phyloP scores from a whole-genome alignment of 2,329 filamentous ascomycete species.

The Colletotrichum siamense region DNA sequence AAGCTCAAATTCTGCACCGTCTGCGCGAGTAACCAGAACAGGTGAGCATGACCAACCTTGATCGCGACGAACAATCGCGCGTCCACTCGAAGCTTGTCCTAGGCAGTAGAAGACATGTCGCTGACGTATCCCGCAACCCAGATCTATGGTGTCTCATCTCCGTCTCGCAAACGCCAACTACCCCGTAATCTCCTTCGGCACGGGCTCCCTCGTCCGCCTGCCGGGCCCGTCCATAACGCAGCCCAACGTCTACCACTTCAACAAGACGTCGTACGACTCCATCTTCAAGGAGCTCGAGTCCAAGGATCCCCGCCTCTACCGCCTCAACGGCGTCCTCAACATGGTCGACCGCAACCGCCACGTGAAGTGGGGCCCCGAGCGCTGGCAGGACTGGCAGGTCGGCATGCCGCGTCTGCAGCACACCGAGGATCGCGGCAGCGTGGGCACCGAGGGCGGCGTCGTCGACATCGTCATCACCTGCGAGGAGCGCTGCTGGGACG shows the following conservation, averaged over 20 bases:
- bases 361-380: conserved; percentile 94
- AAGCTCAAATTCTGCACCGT: conserved; percentile 98
- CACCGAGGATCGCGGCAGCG: conserved; percentile 74
- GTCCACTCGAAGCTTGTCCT: background rate
- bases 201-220: conserved; percentile 90
- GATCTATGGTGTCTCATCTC: conserved; percentile 99
- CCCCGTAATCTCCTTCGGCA: conserved; percentile 98
- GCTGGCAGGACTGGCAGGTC: conserved; percentile 97
- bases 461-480: conserved; percentile 97
- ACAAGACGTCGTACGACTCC: conserved; percentile 91
- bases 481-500: conserved; percentile 98
- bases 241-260: conserved; percentile 98
- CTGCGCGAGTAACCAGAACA: conserved; percentile 98
- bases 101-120: background rate
- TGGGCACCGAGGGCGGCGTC: conserved; percentile 85
- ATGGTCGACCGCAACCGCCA: conserved; percentile 93
- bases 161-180: conserved; percentile 85
- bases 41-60: conserved; percentile 53
- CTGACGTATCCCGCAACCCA: conserved; percentile 33
- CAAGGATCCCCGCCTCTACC: conserved; percentile 89
- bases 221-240: conserved; percentile 90
- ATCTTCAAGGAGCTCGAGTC: conserved; percentile 91
- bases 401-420: conserved; percentile 84
- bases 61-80: background rate
- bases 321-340: conserved; percentile 89